phyloP scores from a whole-genome alignment of 31 red algal genomes.

The Pterothamnion heteromorphum region DNA sequence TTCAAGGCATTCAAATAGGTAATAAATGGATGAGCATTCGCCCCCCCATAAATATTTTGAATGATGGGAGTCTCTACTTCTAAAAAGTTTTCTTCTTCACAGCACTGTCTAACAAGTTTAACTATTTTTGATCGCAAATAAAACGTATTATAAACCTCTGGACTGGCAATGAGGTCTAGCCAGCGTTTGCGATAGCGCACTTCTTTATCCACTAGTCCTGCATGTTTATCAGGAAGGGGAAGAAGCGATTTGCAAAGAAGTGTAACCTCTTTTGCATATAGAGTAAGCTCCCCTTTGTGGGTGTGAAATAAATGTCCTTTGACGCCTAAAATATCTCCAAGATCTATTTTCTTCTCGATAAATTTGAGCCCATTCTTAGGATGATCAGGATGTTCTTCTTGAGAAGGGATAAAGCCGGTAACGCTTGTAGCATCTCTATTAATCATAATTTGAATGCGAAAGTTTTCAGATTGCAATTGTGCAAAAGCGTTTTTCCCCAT shows the following conservation, averaged over 20 bases:
- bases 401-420: neutral
- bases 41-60: slow-evolving; percentile 84
- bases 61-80: slow-evolving; percentile 99
- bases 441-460: neutral
- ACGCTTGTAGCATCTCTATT: neutral
- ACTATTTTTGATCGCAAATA: slow-evolving; percentile 69
- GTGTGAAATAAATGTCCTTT: slow-evolving; percentile 14
- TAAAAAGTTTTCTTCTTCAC: slow-evolving; percentile 79
- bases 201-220: slow-evolving; percentile 60
- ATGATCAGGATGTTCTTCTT: neutral
- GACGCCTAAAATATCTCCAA: slow-evolving; percentile 29
- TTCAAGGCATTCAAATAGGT: slow-evolving; percentile 90
- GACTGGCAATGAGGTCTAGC: slow-evolving; percentile 86
- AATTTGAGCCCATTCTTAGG: neutral
- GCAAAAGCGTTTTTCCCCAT: neutral
- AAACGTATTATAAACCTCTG: slow-evolving; percentile 63
- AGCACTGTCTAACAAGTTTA: slow-evolving; percentile 71
- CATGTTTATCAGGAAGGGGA: slow-evolving; percentile 10
- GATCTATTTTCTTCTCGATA: neutral
- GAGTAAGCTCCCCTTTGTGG: slow-evolving; percentile 11
- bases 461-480: neutral
- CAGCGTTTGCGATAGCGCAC: slow-evolving; percentile 86
- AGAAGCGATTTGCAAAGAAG: neutral
- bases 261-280: neutral
- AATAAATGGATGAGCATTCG: slow-evolving; percentile 89